Evolutionary conservation across 345 rosid species (phyloP).

Genomic region (Sonneratia caseolaris): DNA sequence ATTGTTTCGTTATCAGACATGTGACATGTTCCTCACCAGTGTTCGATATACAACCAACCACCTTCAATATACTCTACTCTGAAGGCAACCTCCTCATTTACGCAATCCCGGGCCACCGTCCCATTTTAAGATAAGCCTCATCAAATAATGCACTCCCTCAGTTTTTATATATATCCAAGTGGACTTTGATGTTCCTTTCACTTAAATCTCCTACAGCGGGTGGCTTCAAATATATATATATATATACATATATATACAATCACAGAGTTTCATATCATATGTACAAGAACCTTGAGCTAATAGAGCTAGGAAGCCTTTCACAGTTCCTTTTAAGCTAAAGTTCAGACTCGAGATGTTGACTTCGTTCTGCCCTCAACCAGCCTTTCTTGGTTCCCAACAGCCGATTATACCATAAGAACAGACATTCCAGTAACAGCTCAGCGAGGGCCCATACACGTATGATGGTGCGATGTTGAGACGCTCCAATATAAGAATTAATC

Average conservation of each 20-base stretch:
- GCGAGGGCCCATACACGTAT: not conserved
- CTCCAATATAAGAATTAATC: not conserved
- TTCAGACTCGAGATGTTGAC: not conserved
- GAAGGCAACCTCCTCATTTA: not conserved
- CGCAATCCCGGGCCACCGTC: not conserved
- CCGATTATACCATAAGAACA: not conserved
- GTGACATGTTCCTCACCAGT: conserved; percentile 1
- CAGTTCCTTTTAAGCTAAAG: not conserved
- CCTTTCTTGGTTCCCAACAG: not conserved
- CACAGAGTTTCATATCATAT: too few species aligned
- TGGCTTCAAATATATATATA: too few species aligned
- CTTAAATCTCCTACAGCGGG: not conserved
- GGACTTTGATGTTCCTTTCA: not conserved
- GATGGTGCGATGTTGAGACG: not conserved
- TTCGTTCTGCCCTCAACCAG: not conserved
- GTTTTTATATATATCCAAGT: not conserved
- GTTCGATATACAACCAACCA: not conserved
- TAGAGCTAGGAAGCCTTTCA: not conserved
- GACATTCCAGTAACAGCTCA: not conserved
- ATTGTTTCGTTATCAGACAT: not conserved
- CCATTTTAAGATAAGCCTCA: not conserved
- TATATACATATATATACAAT: too few species aligned
- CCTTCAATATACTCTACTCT: not conserved
- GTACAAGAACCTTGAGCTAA: not conserved
- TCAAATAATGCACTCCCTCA: not conserved